Conservation (phyloP, 495 filamentous ascomycete species). For the Aspergillus cristatus region DNA sequence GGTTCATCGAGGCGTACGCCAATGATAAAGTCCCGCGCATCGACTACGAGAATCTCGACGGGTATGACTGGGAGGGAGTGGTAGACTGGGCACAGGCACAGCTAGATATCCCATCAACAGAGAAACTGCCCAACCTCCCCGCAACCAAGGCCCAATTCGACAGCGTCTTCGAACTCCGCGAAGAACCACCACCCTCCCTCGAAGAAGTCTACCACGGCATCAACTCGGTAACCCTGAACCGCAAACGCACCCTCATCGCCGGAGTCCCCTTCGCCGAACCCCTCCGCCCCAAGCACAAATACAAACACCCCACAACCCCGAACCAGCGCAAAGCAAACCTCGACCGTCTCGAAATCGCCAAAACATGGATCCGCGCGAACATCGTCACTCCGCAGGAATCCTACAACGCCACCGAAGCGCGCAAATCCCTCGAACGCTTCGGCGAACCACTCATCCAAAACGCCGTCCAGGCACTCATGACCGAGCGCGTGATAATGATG, state of each 20-base stretch:
- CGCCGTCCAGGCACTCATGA: conserved; percentile 48
- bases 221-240: conserved; percentile 19
- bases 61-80: conserved; percentile 68
- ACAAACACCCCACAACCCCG: not conserved
- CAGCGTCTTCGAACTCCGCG: conserved; percentile 37
- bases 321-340: conserved; percentile 13
- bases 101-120: conserved; percentile 30
- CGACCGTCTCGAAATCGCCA: conserved; percentile 31
- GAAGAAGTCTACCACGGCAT: conserved; percentile 36
- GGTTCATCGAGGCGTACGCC: conserved; percentile 69
- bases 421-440: conserved; percentile 33
- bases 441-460: conserved; percentile 39
- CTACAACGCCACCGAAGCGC: conserved; percentile 35
- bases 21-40: conserved; percentile 57
- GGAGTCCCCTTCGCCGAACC: conserved; percentile 27
- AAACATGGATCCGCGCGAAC: conserved; percentile 55
- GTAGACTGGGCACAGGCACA: conserved; percentile 61
- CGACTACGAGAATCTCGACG: conserved; percentile 58
- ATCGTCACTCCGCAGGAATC: conserved; percentile 41
- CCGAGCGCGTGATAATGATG: conserved; percentile 49
- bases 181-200: conserved; percentile 23
- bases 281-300: conserved; percentile 10
- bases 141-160: conserved; percentile 43
- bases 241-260: conserved; percentile 27
- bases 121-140: conserved; percentile 40